Base-by-base conservation (phyloP, 1,284 basidiomycete genomes). In the Ceratorhiza oryzae-sativae region DNA sequence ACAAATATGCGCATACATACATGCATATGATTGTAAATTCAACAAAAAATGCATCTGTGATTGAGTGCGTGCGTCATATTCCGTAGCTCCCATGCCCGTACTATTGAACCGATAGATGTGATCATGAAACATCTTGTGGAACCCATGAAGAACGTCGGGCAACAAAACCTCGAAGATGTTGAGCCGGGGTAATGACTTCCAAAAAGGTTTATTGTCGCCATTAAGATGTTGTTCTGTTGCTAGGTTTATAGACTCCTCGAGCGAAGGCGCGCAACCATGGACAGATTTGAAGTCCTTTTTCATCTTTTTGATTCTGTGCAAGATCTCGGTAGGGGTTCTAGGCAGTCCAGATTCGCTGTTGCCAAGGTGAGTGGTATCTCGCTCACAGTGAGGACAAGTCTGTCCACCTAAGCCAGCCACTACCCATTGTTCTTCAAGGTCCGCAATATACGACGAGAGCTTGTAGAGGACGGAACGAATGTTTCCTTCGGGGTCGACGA, bases 51-150 rank as follows among this genome's bases (percentile, higher is more conserved):
- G 59, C 1, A 63, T n/a, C 51, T 58, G 60, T n/a, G 46, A 34
- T 9, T 32, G 13, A 2, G 27, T 3, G 1, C 71, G 71, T 8
- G 41, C 39, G 41, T 72, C 61, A 30, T 63, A 63, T 45, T 72
- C 71, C 12, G 2, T 27, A 2, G 27, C 12, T 1, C 71, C 71
- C 48, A 72, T 55, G 6, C 60, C 62, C 10, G 39, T 63, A 25
- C 36, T 3, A 25, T 63, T 63, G 18, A 53, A 72, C 30, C 62
- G 49, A 51, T 62, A 55, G 3, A 63, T 72, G 30, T 72, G 71
- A 27, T 72, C 61, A 39, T 63, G 36, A 34, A 63, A 72, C 1
- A 15, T n/a, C 25, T 72, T 72, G 27, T 72, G 71, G 18, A 72
- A 63, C 1, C 71, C 71, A 32, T 72, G 71, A 18, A 72, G 49